phyloP scores from a whole-genome alignment of 179 eudicot genomes.

The Silene coronaria region DNA sequence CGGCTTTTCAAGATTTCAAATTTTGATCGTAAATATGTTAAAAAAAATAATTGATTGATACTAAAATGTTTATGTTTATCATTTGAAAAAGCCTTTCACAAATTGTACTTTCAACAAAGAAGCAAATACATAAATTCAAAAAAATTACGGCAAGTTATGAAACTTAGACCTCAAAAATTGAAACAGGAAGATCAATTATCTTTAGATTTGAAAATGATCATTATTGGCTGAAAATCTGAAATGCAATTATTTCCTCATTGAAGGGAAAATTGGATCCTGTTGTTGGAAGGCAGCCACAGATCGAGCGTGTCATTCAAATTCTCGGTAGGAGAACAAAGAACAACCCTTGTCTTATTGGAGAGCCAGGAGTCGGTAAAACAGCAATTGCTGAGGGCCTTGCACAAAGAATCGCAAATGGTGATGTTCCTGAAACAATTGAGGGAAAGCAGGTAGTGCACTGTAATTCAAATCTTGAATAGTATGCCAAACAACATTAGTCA shows the following conservation, averaged over 20 bases:
- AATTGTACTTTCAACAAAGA: no score
- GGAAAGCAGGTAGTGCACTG: conserved; percentile 64
- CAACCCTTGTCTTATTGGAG: conserved; percentile 73
- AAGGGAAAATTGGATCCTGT: conserved; percentile 97
- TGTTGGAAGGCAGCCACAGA: conserved; percentile 81
- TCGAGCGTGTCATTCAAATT: conserved; percentile 86
- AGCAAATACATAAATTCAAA: no score
- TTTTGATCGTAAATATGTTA: no score
- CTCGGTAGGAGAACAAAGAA: conserved; percentile 83
- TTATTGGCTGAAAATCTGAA: conserved; percentile 1
- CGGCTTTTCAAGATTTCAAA: no score
- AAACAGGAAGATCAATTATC: not conserved
- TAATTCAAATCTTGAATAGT: not conserved
- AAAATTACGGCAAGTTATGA: no score
- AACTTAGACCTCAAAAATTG: no score
- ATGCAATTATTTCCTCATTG: conserved; percentile 7
- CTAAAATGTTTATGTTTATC: no score
- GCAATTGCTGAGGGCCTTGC: conserved; percentile 98
- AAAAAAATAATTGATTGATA: no score
- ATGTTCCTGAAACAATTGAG: conserved; percentile 90
- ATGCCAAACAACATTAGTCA: not conserved
- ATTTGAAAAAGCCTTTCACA: no score
- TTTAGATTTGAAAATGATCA: not conserved
- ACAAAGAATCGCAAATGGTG: conserved; percentile 75
- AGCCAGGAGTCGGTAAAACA: conserved; percentile 44